phyloP scores from a whole-genome alignment of 1,284 basidiomycete species.

The Apiotrichum gamsii region DNA sequence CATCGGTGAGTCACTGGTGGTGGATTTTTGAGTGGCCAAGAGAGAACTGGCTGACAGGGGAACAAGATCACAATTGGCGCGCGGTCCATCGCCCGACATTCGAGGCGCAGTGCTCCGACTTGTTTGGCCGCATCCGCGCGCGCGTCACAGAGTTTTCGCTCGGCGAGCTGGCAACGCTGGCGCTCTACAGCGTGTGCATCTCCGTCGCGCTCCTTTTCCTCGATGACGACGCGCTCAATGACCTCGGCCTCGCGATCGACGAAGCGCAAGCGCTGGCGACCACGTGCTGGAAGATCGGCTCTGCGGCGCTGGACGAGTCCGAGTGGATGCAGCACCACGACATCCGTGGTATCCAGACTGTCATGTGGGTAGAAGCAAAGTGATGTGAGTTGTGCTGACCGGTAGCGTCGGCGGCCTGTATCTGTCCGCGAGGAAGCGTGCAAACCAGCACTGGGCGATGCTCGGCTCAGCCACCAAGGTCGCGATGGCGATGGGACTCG shows the following conservation, averaged over 20 bases:
- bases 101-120: conserved; percentile 12
- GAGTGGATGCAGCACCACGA: conserved; percentile 27
- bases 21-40: too few relatives aligned
- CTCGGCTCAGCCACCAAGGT: conserved; percentile 24
- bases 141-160: conserved; percentile 8
- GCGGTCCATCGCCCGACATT: conserved; percentile 22
- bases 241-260: conserved; percentile 25
- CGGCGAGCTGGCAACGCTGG: conserved; percentile 18
- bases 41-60: too few relatives aligned
- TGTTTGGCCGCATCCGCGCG: conserved; percentile 10
- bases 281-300: conserved; percentile 21
- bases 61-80: conserved; percentile 15
- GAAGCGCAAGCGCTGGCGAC: conserved; percentile 24
- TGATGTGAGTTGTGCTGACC: too few relatives aligned
- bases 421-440: conserved; percentile 12
- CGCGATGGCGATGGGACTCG: conserved; percentile 17
- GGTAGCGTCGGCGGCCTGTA: conserved; percentile 15
- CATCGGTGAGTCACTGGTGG: too few relatives aligned
- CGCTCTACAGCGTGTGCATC: conserved; percentile 17
- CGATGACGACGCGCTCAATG: conserved; percentile 14
- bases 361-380: conserved; percentile 3
- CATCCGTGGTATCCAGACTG: conserved; percentile 16
- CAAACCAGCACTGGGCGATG: conserved; percentile 24
- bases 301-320: conserved; percentile 17
- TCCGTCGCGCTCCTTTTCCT: conserved; percentile 20